Base-by-base conservation (phyloP, 257 asterid genomes). In the Voacanga thouarsii region DNA sequence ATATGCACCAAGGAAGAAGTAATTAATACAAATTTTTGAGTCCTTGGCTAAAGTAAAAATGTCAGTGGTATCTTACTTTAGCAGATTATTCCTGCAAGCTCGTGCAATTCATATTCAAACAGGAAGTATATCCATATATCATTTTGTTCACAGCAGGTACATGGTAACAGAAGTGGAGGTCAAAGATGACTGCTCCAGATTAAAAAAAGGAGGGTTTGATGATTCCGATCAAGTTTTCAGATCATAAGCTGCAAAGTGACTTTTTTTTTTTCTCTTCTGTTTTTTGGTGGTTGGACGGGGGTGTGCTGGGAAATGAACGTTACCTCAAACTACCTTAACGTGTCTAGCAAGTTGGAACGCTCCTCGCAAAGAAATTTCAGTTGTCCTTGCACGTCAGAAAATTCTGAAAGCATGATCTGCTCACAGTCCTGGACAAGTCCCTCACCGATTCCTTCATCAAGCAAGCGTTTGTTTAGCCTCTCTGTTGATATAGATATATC, bases 261-360 rank as follows among this genome's bases (percentile, higher is more conserved):
- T 18, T 21, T 55, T 55, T 8, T 16, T 8, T 55, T 55, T 55
- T 55, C 3, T n/a, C n/a, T n/a, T n/a, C n/a, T n/a, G 1, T 21
- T 19, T 51, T 63, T 63, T 30, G 15, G 4, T 63, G 28, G 30
- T 28, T 30, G 8, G 0, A 18, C 19, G 30, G 68, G 12, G 30
- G 24, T 21, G 11, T n/a, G n/a, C n/a, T n/a, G n/a, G n/a, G n/a
- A n/a, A 56, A 21, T 3, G 63, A 56, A 5, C n/a, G 67, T 81
- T 85, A 94, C 98, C 98, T 94, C 98, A 79, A 92, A 85, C 83
- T 92, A 95, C 79, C 93, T 88, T 81, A 94, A 80, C 0, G 98
- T 86, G 85, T 94, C 94, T 59, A 92, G 84, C 86, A 94, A 87
- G 85, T 86, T 87, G 43, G 93, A 89, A 49, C 97, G 97, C 61